Conservation (phyloP, 495 filamentous ascomycete species). For the Choiromyces venosus region DNA sequence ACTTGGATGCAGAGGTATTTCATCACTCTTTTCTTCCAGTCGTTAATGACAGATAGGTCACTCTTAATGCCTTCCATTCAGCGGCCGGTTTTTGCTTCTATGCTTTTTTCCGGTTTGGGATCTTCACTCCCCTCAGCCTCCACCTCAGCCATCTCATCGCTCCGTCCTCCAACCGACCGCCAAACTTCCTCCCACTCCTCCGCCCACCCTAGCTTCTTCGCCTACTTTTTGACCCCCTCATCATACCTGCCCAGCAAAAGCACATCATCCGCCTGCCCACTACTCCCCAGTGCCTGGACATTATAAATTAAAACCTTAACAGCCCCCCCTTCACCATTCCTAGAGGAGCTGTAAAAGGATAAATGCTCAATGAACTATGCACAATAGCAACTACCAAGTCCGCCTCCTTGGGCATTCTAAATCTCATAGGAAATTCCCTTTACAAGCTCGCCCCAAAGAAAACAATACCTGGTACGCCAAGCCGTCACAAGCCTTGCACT, state of each 20-base stretch:
- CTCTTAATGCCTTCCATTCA: not conserved
- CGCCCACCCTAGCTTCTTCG: not conserved
- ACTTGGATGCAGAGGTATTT: not conserved
- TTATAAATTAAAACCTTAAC: not conserved
- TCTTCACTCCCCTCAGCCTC: not conserved
- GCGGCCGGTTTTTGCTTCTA: not conserved
- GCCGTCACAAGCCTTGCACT: not conserved
- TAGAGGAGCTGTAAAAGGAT: not conserved
- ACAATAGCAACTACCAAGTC: not conserved
- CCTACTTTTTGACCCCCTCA: not conserved
- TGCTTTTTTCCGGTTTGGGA: not conserved
- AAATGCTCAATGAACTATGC: not conserved
- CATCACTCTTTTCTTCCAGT: not conserved
- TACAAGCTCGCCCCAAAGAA: not conserved
- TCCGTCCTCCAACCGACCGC: not conserved
- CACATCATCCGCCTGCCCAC: not conserved
- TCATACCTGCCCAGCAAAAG: not conserved
- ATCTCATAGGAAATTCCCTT: not conserved
- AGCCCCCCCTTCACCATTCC: not conserved
- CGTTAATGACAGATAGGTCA: not conserved
- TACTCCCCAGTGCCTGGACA: too few species aligned
- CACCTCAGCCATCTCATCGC: not conserved
- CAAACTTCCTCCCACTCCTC: not conserved
- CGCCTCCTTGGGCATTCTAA: not conserved
- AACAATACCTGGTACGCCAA: not conserved